Base-by-base conservation (phyloP, 148 eudicot genomes). In the Persicaria tinctoria region DNA sequence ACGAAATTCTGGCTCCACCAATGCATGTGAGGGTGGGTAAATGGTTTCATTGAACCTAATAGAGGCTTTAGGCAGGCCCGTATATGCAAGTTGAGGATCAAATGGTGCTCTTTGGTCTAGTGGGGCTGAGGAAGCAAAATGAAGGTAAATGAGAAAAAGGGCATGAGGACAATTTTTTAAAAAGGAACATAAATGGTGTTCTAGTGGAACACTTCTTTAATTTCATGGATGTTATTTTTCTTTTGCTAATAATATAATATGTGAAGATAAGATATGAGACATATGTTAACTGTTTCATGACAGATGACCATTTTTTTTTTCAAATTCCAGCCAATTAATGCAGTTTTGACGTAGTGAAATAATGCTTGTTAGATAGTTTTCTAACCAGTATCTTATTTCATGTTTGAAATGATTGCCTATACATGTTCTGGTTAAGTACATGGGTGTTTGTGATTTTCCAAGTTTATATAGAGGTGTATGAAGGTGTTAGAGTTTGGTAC, bases 231-330 rank as follows among this genome's bases (percentile, higher is more conserved):
- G 5, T 64, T 64, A 38, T 32, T 38, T 14, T 41, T 5, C 7
- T 66, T 41, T 66, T 6, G 7, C 41, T 66, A 44, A 41, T 38
- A 44, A 5, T 63, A 63, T 66, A 66, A 38, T 10, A 64, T 32
- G 69, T 64, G 70, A 66, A 66, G 70, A 66, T 63, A 27, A 27
- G 69, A 38, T 66, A 41, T 13, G 70, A 14, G 18, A 66, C 23
- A 41, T 66, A 44, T 14, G 4, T 41, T 17, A 13, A 66, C 70
- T 66, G 47, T 66, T 66, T 55, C 48, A 41, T 13, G 70, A 44
- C 48, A 38, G 68, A 60, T 66, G 70, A 66, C 47, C 38, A 3
- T 5, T 38, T 66, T 56, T 23, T 23, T 56, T 66, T 66, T 38
- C 70, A 66, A 5, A 14, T 59, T 20, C 27, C n/a, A n/a, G 62